A percentile compares a stretch with the other conserved stretches of the same genome.
Conservation (phyloP, 176 grass and related monocot genomes). For the Carex kokanica region DNA sequence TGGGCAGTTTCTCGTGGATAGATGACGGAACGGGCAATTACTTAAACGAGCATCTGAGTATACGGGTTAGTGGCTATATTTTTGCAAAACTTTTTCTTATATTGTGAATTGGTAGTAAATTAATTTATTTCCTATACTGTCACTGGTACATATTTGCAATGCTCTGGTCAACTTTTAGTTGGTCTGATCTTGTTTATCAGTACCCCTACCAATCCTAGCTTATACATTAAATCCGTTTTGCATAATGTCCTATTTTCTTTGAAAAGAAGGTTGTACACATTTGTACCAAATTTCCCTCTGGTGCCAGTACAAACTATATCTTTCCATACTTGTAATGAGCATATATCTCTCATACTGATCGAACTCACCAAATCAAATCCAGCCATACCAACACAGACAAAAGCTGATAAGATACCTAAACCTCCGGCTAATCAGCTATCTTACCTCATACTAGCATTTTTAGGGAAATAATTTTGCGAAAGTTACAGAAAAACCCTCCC, state of each 20-base stretch:
- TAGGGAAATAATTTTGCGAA: not conserved
- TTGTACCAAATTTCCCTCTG: not conserved
- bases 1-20: conserved; percentile 63
- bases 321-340: not conserved
- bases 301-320: not conserved
- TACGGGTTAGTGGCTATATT: conserved; percentile 54
- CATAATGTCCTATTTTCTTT: conserved; percentile 6
- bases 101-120: not conserved
- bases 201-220: not conserved
- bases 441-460: not conserved
- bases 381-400: not conserved
- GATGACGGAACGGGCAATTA: conserved; percentile 44
- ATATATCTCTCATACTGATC: not conserved
- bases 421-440: not conserved
- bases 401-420: not conserved
- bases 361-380: not conserved
- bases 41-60: conserved; percentile 59
- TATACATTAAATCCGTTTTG: not conserved
- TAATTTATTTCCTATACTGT: not conserved
- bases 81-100: not conserved
- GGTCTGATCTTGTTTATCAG: not conserved
- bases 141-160: not conserved
- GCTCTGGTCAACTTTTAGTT: not conserved
- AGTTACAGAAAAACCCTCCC: not conserved
- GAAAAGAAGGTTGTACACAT: not conserved